Evolutionary conservation across 331 rosid genomes (phyloP), one percentile per base, ranked within the genome.

Genomic region (Malus hybrid): DNA sequence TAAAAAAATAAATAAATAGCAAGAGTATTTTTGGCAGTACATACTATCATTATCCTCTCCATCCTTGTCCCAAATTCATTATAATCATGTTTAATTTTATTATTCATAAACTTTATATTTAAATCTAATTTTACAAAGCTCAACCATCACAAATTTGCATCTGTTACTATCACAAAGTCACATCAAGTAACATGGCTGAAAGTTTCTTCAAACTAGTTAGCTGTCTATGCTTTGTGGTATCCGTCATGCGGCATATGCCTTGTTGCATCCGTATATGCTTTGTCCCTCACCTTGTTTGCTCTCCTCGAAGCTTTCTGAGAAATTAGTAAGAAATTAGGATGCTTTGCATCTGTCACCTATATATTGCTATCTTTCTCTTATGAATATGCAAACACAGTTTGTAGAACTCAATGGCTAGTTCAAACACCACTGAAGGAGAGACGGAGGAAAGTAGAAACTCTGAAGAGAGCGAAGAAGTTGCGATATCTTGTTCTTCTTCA

Each of bases 401-500:
- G 5, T 29, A 10, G 14, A 27, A 42, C 61, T 61, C 12, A 10
- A 44, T 39, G 42, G 18, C 20, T 20, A 61, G 29, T 67, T 57
- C 74, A 31, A 16, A 63, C 4, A 31, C 63, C 71, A 48, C 15
- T 19, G 66, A 79, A 33, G 64, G n/a, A 20, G 54, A 42, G 48
- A 42, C 10, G 13, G 48, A 42, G 48, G 48, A 42, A 42, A 42
- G 3, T 4, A 3, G 12, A 42, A 42, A 42, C 13, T 42, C 48
- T 13, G 13, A 42, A 42, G 13, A 42, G 48, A 42, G 33, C 2
- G 48, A 73, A 31, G 52, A 22, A 60, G 75, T 65, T 67, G 57
- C 57, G 24, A 22, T 63, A 9, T 10, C 48, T 16, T 66, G 71
- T 67, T 60, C 76, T 79, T 68, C 79, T 73, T 74, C 83, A 50